A percentile compares a stretch with the other conserved stretches of the same genome.
phyloP scores from a whole-genome alignment of 148 eudicot genomes.

The Hydrangea macrophylla region DNA sequence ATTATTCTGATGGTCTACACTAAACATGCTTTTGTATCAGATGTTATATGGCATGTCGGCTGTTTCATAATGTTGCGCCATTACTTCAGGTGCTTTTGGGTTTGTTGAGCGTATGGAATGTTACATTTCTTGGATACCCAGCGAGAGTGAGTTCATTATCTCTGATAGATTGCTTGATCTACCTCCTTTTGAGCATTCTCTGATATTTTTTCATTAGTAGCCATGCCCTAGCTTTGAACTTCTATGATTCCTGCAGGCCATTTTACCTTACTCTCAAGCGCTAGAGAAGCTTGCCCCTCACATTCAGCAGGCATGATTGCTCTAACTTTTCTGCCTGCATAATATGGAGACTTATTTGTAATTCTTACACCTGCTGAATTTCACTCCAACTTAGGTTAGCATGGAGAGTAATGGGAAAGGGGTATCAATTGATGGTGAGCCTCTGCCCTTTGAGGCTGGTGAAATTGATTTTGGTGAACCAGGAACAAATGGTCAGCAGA shows the following conservation, averaged over 20 bases:
- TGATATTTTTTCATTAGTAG: background rate
- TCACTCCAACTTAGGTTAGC: constrained; percentile 52
- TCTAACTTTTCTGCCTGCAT: background rate
- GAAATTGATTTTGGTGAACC: constrained; percentile 95
- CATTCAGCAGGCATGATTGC: constrained; percentile 66
- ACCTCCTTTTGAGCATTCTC: constrained; percentile 1
- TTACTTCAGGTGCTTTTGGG: constrained; percentile 85
- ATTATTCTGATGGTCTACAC: constrained; percentile 5
- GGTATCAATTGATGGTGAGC: constrained; percentile 75
- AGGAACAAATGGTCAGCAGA: constrained; percentile 91
- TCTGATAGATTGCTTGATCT: background rate
- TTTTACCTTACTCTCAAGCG: constrained; percentile 80
- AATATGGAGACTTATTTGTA: background rate
- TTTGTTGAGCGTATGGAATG: constrained; percentile 93
- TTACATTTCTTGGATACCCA: constrained; percentile 90
- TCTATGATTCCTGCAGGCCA: constrained; percentile 46
- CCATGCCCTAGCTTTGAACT: background rate
- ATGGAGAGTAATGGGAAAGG: constrained; percentile 97
- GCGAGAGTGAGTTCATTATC: constrained; percentile 70
- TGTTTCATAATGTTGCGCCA: constrained; percentile 6
- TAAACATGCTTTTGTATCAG: background rate
- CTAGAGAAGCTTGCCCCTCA: constrained; percentile 84
- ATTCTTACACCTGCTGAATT: constrained; percentile 6
- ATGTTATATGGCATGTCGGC: background rate
- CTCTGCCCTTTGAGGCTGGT: constrained; percentile 69